Evolutionary conservation across 768 basidiomycete species (phyloP), one percentile per base, ranked within the genome.

Genomic region (Leccinum truebloodii): DNA sequence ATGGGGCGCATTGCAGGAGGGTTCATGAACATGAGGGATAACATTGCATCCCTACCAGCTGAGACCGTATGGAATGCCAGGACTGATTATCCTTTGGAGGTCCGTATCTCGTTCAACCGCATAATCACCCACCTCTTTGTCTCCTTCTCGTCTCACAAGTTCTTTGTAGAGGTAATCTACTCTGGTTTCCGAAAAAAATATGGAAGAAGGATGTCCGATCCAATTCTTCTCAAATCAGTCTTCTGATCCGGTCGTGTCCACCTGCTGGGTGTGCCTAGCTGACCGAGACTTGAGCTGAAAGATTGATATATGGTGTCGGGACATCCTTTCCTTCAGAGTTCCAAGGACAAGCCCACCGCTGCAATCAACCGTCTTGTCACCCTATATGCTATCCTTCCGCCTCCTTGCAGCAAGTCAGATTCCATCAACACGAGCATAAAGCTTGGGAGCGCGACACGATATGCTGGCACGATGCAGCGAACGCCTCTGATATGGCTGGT

Each of bases 361-460:
- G 81, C 82, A 13, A 81, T 90, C 39, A 72, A 78, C 26, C 77
- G 77, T 7, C 82, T 98, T 16, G 73, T 90, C 22, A 80, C 84
- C 18, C 74, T 95, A 14, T 98, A 97, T 71, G 82, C 94, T 22
- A 98, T 73, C 68, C 76, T 22, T 74, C 78, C 2, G 71, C 83
- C 18, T 95, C 95, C 0, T 82, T 85, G 48, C 87, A 91, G 64
- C 92, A 96, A 70, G 83, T 99, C 50, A 86, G 87, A 63, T 80
- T 94, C 16, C 87, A 95, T 71, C 88, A 95, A 59, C 86, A 94
- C 20, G 95, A 98, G 74, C 90, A 94, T 70, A 90, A 96, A 63
- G 95, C 96, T 3, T 96, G 95, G 87, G 96, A 98, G 69, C 85
- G 97, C 34, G 95, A 98, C 69, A 99, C 97, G 1, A 89, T 98